Percentiles rank a stretch among this genome's conserved stretches.
Conservation (phyloP, 1,139 yeast species). For the Debaryomyces coudertii region DNA sequence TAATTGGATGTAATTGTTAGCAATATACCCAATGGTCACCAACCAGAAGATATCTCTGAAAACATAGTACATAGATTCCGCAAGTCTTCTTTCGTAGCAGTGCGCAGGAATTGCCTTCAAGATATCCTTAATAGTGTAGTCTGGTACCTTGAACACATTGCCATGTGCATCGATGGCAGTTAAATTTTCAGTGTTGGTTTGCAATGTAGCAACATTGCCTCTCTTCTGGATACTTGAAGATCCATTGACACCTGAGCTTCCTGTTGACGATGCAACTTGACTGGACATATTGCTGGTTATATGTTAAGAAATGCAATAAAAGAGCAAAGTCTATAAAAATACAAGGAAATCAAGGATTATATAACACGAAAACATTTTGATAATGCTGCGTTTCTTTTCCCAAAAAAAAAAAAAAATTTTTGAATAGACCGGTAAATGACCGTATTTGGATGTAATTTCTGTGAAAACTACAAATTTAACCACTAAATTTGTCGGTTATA, state of each 20-base stretch:
- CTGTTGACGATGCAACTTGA: conserved; percentile 11
- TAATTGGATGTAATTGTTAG: conserved; percentile 53
- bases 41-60: conserved; percentile 55
- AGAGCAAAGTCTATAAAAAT: neutral
- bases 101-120: conserved; percentile 62
- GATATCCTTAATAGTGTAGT: conserved; percentile 63
- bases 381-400: conserved; percentile 4
- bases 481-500: neutral
- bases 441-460: neutral
- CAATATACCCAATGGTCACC: conserved; percentile 47
- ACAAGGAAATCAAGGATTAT: neutral
- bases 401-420: conserved; percentile 6
- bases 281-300: conserved; percentile 9
- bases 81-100: conserved; percentile 59
- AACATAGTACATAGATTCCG: conserved; percentile 56
- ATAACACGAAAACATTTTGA: conserved; percentile 1
- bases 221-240: conserved; percentile 27
- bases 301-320: neutral
- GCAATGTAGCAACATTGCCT: conserved; percentile 43
- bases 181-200: conserved; percentile 26
- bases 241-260: conserved; percentile 10
- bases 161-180: conserved; percentile 58
- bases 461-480: neutral
- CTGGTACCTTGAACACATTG: conserved; percentile 61
- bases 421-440: neutral